Evolutionary conservation across 257 asterid species (phyloP).

Genomic region (Capsicum pubescens): DNA sequence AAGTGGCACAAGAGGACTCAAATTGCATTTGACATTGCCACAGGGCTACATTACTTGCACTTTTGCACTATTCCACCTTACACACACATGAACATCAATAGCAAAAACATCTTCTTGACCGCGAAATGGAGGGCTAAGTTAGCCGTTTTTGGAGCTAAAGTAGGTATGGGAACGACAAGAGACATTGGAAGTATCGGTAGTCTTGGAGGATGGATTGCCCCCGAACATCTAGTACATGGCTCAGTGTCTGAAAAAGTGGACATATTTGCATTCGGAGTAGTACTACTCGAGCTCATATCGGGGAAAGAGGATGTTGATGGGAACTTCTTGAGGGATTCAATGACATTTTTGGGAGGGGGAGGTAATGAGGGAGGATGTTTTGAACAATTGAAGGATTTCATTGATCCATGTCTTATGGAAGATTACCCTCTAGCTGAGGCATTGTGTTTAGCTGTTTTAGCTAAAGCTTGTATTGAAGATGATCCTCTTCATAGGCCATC

Average conservation of each 20-base stretch:
- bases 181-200: conserved; percentile 32
- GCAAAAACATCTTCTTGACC: conserved; percentile 56
- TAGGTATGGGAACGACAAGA: conserved; percentile 25
- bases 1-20: conserved; percentile 64
- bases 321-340: conserved; percentile 46
- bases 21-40: conserved; percentile 72
- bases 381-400: conserved; percentile 61
- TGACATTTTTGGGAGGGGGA: conserved; percentile 51
- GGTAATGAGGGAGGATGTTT: conserved; percentile 67
- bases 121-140: conserved; percentile 73
- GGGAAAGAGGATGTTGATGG: conserved; percentile 59
- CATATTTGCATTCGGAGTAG: conserved; percentile 62
- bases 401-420: conserved; percentile 66
- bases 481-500: conserved; percentile 77
- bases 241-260: conserved; percentile 50
- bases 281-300: conserved; percentile 63
- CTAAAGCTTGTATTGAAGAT: conserved; percentile 74
- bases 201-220: conserved; percentile 32
- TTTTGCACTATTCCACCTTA: conserved; percentile 62
- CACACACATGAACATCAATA: conserved; percentile 46
- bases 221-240: conserved; percentile 37
- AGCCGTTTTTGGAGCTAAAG: conserved; percentile 43
- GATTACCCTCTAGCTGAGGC: conserved; percentile 83
- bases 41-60: conserved; percentile 67
- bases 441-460: conserved; percentile 72